A percentile compares a stretch with the other conserved stretches of the same genome.
Conservation (phyloP, 164 flowering plant genomes). For the Saururus chinensis region DNA sequence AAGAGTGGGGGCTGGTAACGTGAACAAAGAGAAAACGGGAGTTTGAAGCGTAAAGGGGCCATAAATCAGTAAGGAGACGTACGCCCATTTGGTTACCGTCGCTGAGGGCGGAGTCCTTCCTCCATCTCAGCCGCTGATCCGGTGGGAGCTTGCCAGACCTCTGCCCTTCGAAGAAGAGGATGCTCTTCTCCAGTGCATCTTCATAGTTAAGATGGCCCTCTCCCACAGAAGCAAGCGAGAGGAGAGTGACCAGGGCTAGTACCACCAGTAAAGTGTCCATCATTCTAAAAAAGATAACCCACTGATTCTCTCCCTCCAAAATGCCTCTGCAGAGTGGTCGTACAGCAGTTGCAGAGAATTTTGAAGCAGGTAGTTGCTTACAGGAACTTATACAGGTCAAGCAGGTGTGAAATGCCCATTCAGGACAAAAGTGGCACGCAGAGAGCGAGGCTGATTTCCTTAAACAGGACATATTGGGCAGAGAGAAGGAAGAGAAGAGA, state of each 20-base stretch:
- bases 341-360: no score
- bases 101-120: conserved; percentile 5
- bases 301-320: no score
- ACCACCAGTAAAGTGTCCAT: not conserved
- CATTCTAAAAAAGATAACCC: no score
- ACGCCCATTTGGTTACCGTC: conserved; percentile 6
- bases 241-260: not conserved
- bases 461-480: no score
- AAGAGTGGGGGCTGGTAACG: not conserved
- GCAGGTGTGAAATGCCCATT: no score
- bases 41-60: not conserved
- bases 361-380: no score
- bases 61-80: not conserved
- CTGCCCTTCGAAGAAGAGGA: conserved; percentile 15
- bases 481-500: no score
- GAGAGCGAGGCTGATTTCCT: no score
- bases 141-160: conserved; percentile 10
- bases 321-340: no score
- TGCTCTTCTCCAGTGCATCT: conserved; percentile 8
- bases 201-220: conserved; percentile 1
- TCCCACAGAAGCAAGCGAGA: not conserved
- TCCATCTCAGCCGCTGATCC: conserved; percentile 11
- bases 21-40: not conserved
- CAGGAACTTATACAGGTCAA: no score
- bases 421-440: no score